Base-by-base conservation (phyloP, 148 eudicot genomes). In the Rhododendron henanense region DNA sequence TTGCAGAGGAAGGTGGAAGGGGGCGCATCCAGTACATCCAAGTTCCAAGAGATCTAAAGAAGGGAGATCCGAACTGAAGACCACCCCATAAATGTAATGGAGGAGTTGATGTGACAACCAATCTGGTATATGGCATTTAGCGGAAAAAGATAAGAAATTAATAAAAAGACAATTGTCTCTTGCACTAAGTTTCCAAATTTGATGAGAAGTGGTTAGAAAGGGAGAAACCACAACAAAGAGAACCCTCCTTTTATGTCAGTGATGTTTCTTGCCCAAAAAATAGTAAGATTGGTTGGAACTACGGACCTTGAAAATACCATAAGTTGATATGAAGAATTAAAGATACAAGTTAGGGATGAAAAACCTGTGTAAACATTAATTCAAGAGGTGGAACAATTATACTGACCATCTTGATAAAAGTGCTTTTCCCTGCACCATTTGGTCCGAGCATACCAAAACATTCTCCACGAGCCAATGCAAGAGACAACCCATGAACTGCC, bases 401-500 rank as follows among this genome's bases (percentile, higher is more conserved):
- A 89, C 98, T 89, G 59, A 96, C 98, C 99, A 94, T 96, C 88
- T 92, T 94, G 48, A 96, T 96, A 86, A 96, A 94, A 21, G 98
- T 91, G 23, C 96, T 96, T 90, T 96, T 96, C 8, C 99, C 98
- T 4, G 98, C 99, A 92, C 99, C 99, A 88, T 96, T 94, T 10
- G 99, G 99, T 67, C 98, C 99, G 75, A 96, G 99, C 98, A 96
- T 94, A 55, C 99, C 99, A 89, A 96, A 96, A 92, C 99, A 96
- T 89, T 96, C 99, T 78, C 98, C 99, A 83, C 88, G 91, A 50
- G 95, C 88, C 87, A 94, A 91, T 84, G 95, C 96, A 87, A 96
- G 99, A 39, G 99, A 96, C 83, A 96, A 67, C 37, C 94, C 98
- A 90, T 93, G 91, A 67, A 96, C 99, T 44, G 98, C 98, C 84